Percentiles rank a stretch among this genome's conserved stretches.
Evolutionary conservation across 148 eudicot species (phyloP).

Genomic region (Heliamphora exappendiculata): DNA sequence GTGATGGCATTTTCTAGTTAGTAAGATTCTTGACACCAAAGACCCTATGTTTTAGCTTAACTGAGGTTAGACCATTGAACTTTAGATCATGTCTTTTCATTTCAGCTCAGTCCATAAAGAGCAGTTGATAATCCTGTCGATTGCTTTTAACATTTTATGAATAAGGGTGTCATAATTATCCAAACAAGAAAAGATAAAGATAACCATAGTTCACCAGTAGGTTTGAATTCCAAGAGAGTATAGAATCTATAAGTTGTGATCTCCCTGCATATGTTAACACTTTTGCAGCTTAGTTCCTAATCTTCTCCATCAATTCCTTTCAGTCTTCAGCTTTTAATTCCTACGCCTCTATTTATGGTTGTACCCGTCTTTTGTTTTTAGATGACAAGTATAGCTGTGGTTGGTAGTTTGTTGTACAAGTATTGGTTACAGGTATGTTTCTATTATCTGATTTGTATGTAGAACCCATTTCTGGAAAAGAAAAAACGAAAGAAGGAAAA

Average conservation of each 20-base stretch:
- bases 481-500: no score
- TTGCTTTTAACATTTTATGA: neutral
- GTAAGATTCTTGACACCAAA: neutral
- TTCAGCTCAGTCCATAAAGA: neutral
- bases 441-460: no score
- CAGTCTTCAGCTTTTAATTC: conserved; percentile 1
- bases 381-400: neutral
- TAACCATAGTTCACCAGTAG: neutral
- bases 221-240: neutral
- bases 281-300: neutral
- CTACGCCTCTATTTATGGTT: neutral
- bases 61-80: no score
- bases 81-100: neutral
- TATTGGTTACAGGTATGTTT: no score
- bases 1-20: neutral
- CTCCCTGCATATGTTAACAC: neutral
- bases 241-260: neutral
- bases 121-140: neutral
- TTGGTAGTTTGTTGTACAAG: neutral
- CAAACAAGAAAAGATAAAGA: neutral
- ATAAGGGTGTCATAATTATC: neutral
- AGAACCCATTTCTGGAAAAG: no score
- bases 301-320: conserved; percentile 1
- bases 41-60: no score
- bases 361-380: no score